phyloP scores from a whole-genome alignment of 1,139 yeast genomes.

The Insectozyma bohioensis region DNA sequence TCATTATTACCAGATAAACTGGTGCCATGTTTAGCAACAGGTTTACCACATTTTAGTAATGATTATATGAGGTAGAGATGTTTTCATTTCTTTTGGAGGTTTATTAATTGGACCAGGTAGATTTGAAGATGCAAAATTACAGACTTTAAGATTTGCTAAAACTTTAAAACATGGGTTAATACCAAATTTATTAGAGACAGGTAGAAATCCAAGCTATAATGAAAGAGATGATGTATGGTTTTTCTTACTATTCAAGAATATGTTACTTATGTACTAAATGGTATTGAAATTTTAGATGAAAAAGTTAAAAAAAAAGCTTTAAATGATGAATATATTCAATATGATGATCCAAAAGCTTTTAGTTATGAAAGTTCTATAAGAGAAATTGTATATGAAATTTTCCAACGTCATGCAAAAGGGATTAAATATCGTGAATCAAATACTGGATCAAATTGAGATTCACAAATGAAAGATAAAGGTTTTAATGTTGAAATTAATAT shows the following conservation, averaged over 20 bases:
- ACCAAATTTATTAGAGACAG: slow-evolving; percentile 90
- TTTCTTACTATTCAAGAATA: slow-evolving; percentile 84
- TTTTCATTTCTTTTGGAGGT: slow-evolving; percentile 84
- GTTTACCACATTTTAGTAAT: slow-evolving; percentile 88
- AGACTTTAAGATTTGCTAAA: slow-evolving; percentile 83
- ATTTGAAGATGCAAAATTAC: slow-evolving; percentile 73
- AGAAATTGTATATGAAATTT: slow-evolving; percentile 79
- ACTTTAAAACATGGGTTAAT: slow-evolving; percentile 94
- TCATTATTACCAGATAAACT: slow-evolving; percentile 66
- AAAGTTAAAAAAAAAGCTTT: slow-evolving; percentile 86
- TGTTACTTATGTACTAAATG: slow-evolving; percentile 65
- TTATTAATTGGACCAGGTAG: slow-evolving; percentile 76
- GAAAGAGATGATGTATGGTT: slow-evolving; percentile 99
- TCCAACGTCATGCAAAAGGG: slow-evolving; percentile 84
- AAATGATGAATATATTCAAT: slow-evolving; percentile 75
- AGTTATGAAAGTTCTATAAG: slow-evolving; percentile 65
- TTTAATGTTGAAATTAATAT: slow-evolving; percentile 79
- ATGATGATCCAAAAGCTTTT: slow-evolving; percentile 74
- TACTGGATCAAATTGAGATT: slow-evolving; percentile 85
- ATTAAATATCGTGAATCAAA: slow-evolving; percentile 90
- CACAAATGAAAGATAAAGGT: slow-evolving; percentile 91
- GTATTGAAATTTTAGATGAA: slow-evolving; percentile 64
- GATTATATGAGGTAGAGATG: slow-evolving; percentile 96
- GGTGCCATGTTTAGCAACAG: slow-evolving; percentile 88
- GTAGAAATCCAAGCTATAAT: slow-evolving; percentile 89